A percentile compares a stretch with the other conserved stretches of the same genome.
These are phyloP conservation scores for Gryganskiella cystojenkinii DNA, from an alignment of 192 early-diverging fungal species.

Conservation along the genomic window DNA sequence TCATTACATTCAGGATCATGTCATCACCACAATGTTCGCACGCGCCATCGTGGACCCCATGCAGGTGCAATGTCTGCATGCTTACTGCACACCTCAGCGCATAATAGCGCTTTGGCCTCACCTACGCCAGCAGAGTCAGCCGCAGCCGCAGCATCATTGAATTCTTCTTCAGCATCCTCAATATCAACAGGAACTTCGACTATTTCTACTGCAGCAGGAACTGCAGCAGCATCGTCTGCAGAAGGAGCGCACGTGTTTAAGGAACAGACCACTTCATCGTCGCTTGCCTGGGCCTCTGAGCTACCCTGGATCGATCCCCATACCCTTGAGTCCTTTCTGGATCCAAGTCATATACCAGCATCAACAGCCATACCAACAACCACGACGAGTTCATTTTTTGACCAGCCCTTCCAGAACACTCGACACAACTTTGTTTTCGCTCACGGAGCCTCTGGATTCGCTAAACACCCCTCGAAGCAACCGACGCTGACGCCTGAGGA, in stretches of 20 bases:
- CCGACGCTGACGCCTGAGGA: conserved; percentile 42
- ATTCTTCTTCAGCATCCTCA: not conserved
- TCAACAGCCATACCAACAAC: not conserved
- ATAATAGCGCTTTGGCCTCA: conserved; percentile 4
- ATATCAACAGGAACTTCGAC: not conserved
- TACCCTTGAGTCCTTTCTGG: conserved; percentile 12
- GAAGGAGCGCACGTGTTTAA: conserved; percentile 23
- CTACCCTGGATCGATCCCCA: conserved; percentile 47
- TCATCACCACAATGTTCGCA: conserved; percentile 10
- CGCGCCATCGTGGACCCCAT: conserved; percentile 16
- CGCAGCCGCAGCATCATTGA: conserved; percentile 3
- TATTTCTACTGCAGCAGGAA: not conserved
- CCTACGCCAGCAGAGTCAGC: conserved; percentile 1
- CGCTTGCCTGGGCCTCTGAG: conserved; percentile 29
- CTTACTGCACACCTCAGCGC: conserved; percentile 28
- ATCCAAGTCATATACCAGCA: conserved; percentile 19
- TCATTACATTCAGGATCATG: conserved; percentile 10
- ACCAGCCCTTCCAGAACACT: conserved; percentile 50
- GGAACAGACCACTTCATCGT: conserved; percentile 11
- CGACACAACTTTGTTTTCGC: conserved; percentile 55
- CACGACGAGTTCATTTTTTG: conserved; percentile 23
- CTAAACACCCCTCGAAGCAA: conserved; percentile 54
- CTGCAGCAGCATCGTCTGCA: not conserved
- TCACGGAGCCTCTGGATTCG: conserved; percentile 63
- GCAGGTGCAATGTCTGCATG: conserved; percentile 1